Percentiles rank a stretch among this genome's conserved stretches.
These are phyloP conservation scores for Draba incana DNA, from an alignment of 345 rosid species.

Conservation along the genomic window DNA sequence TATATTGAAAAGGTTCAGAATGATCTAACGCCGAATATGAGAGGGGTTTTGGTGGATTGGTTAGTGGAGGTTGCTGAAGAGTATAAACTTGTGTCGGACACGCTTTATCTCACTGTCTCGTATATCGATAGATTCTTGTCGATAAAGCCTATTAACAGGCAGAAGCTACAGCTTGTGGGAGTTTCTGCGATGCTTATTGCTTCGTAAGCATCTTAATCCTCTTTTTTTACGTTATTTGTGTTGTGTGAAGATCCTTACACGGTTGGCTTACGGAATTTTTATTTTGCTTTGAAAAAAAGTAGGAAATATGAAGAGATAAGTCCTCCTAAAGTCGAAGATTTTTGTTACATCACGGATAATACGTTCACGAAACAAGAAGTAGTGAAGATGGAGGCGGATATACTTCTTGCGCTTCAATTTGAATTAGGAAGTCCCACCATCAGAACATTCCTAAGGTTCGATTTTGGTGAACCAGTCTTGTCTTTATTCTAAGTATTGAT, in stretches of 20 bases:
- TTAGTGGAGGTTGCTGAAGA: constrained; percentile 75
- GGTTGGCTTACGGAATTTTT: constrained; percentile 24
- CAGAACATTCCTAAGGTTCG: constrained; percentile 62
- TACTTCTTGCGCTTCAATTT: constrained; percentile 57
- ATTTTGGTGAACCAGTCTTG: neutral
- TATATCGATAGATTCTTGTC: constrained; percentile 66
- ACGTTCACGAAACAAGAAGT: constrained; percentile 61
- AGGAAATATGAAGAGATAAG: constrained; percentile 76
- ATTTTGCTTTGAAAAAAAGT: constrained; percentile 26
- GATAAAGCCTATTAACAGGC: constrained; percentile 45
- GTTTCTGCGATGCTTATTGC: constrained; percentile 84
- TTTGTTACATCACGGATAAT: constrained; percentile 63
- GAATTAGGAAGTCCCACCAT: constrained; percentile 69
- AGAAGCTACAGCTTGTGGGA: constrained; percentile 72
- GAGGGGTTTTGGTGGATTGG: constrained; percentile 76
- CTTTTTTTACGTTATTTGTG: constrained; percentile 5
- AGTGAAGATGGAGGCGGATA: constrained; percentile 65
- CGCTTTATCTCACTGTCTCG: constrained; percentile 53
- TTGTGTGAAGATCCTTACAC: neutral
- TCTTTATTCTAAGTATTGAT: neutral
- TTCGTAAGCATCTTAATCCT: constrained; percentile 52
- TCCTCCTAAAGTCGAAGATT: constrained; percentile 66
- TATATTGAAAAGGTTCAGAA: constrained; percentile 68
- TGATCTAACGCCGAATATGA: constrained; percentile 62
- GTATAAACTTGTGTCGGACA: constrained; percentile 60